phyloP scores from a whole-genome alignment of 371 early-diverging fungal genomes.

The Fennellomyces sp. region DNA sequence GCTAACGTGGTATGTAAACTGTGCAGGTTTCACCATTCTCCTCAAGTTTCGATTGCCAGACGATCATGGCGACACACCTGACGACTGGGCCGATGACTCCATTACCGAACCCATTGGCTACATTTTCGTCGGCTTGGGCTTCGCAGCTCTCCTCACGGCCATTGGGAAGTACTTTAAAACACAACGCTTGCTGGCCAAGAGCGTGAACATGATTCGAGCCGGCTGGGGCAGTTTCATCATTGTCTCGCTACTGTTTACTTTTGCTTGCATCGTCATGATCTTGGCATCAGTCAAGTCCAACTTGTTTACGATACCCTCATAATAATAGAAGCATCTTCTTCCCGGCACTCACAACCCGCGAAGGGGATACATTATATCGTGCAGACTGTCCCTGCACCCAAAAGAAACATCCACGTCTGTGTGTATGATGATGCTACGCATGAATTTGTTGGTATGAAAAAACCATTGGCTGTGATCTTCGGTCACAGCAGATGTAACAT shows the following conservation, averaged over 20 bases:
- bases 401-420: too few species aligned
- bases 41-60: constrained; percentile 43
- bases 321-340: too few species aligned
- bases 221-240: constrained; percentile 42
- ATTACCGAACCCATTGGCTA: constrained; percentile 30
- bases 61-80: neutral
- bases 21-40: constrained; percentile 38
- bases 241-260: constrained; percentile 24
- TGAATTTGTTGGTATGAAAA: too few species aligned
- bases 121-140: constrained; percentile 37
- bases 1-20: too few species aligned
- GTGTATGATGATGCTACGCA: too few species aligned
- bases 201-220: constrained; percentile 32
- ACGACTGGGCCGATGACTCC: constrained; percentile 4
- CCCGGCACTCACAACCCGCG: too few species aligned
- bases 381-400: too few species aligned
- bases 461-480: too few species aligned
- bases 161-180: constrained; percentile 45
- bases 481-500: too few species aligned
- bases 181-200: constrained; percentile 27
- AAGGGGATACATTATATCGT: too few species aligned
- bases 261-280: constrained; percentile 43
- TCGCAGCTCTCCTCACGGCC: constrained; percentile 27
- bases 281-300: constrained; percentile 23
- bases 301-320: constrained; percentile 4